Percentiles rank a stretch among this genome's conserved stretches.
Evolutionary conservation across 1,139 yeast genomes (phyloP).

Genomic region (Nakaseomyces uthaithaninus): DNA sequence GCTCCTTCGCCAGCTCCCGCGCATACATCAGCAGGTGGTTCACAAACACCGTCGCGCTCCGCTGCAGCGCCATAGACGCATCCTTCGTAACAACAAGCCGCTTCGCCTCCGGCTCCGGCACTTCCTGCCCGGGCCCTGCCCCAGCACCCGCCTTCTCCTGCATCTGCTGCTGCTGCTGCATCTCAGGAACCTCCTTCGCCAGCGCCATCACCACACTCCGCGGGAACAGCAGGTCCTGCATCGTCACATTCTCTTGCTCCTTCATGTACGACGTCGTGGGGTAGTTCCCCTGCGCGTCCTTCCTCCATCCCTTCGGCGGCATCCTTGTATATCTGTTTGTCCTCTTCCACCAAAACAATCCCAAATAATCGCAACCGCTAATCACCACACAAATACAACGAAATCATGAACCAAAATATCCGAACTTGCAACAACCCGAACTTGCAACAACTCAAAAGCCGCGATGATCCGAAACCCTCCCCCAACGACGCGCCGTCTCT

Average conservation of each 20-base stretch:
- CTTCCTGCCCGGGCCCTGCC: conserved; percentile 21
- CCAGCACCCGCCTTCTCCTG: conserved; percentile 24
- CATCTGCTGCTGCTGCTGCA: conserved; percentile 6
- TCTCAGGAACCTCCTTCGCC: conserved; percentile 40
- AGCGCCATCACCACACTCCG: conserved; percentile 50
- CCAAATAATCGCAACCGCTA: no score
- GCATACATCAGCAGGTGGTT: conserved; percentile 60
- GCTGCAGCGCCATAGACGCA: conserved; percentile 54
- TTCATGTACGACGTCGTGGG: conserved; percentile 38
- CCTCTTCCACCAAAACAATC: no score
- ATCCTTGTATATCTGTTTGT: conserved; percentile 29
- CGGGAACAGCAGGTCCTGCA: conserved; percentile 65
- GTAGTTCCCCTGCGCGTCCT: conserved; percentile 58
- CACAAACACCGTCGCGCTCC: conserved; percentile 68
- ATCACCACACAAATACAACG: no score
- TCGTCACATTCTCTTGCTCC: conserved; percentile 51
- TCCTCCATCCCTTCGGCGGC: conserved; percentile 85
- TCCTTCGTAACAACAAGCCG: conserved; percentile 49
- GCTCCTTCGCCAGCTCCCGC: conserved; percentile 43
- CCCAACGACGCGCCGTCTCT: no score
- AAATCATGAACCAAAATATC: no score
- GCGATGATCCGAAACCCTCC: no score
- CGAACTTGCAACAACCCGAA: no score
- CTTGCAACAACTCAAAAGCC: no score
- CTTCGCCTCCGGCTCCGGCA: conserved; percentile 10